Percentiles rank a stretch among this genome's conserved stretches.
Conservation (phyloP, 2,329 filamentous ascomycete species). For the Diaporthe velutina region DNA sequence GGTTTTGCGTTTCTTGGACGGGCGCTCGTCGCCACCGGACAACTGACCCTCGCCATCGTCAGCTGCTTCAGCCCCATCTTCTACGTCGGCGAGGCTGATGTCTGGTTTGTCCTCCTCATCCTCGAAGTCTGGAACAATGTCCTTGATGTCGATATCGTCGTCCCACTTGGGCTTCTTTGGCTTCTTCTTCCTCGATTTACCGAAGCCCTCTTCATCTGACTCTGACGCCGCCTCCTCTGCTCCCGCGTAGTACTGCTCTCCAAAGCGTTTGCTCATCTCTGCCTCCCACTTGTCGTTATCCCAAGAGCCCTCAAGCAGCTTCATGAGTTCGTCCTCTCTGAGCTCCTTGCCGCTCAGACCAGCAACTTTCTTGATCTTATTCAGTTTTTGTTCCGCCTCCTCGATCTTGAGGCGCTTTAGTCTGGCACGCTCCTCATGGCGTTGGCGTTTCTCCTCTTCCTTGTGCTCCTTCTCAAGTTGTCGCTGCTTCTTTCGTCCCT, state of each 20-base stretch:
- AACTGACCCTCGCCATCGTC: conserved; percentile 52
- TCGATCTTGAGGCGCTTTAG: conserved; percentile 91
- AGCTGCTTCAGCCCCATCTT: conserved; percentile 52
- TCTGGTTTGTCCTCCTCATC: conserved; percentile 69
- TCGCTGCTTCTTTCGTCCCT: conserved; percentile 80
- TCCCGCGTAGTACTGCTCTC: conserved; percentile 89
- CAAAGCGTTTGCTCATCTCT: conserved; percentile 90
- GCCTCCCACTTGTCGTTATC: conserved; percentile 91
- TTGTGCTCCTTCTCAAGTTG: conserved; percentile 83
- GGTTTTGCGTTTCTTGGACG: conserved; percentile 71
- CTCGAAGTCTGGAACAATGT: conserved; percentile 88
- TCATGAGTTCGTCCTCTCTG: conserved; percentile 84
- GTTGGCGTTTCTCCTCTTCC: conserved; percentile 81
- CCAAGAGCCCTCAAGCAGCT: conserved; percentile 88
- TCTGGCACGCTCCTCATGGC: conserved; percentile 84
- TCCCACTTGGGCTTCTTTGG: conserved; percentile 92
- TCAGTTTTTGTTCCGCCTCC: conserved; percentile 87
- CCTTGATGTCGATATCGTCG: conserved; percentile 97
- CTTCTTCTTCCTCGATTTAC: conserved; percentile 71
- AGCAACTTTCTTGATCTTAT: conserved; percentile 89
- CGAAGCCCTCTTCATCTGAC: conserved; percentile 67
- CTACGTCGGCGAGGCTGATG: conserved; percentile 68
- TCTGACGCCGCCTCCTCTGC: conserved; percentile 74
- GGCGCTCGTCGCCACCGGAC: conserved; percentile 57
- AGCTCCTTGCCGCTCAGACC: conserved; percentile 77